Base-by-base conservation (phyloP, 192 early-diverging fungal genomes). In the Rhizophagus sp. region DNA sequence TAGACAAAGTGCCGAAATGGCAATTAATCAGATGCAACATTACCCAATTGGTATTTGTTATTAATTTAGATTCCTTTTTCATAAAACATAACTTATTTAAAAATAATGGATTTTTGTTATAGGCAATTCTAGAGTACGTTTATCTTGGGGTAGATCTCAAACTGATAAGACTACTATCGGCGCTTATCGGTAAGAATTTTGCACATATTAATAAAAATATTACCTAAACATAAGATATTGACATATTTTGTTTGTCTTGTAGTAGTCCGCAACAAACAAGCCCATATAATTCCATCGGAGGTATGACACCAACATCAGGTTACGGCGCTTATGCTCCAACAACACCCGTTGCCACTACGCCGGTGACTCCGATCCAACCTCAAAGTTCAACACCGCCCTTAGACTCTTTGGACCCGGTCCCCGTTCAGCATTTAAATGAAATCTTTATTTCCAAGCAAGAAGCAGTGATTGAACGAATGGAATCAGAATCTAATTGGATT, bases 11-110 rank as follows among this genome's bases (percentile, higher is more conserved):
- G 98, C 98, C 34, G 97, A 97, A 82, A 88, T 91, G 79, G 97
- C 98, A 15, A 96, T 99, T 81, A 88, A 89, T 67, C 90, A 95
- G 76, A 93, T 99, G 91, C 94, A 97, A 82, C 95, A 95, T 25
- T 92, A 92, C 82, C 86, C 91, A 71, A 92, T 99, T 75, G 96
- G 96, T 85, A 79, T 36, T 73, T 49, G 13, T 47, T 24, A 47
- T 62, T 47, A 17, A 62, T 89, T 90, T 15, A 50, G 47, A 22
- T 25, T 6, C 13, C 30, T 50, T 71, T 71, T 5, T 10, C 17
- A 13, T 15, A 25, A 34, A 76, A 22, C 36, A 19, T 30, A 36
- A 36, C 13, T 47, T 63, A 11, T 24, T 63, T 61, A 64, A 36
- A 19, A 17, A 30, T 62, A 33, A 62, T 36, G 19, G 10, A 47